These are phyloP conservation scores for Trapa incisa DNA, from an alignment of 345 rosid species.

Conservation along the genomic window DNA sequence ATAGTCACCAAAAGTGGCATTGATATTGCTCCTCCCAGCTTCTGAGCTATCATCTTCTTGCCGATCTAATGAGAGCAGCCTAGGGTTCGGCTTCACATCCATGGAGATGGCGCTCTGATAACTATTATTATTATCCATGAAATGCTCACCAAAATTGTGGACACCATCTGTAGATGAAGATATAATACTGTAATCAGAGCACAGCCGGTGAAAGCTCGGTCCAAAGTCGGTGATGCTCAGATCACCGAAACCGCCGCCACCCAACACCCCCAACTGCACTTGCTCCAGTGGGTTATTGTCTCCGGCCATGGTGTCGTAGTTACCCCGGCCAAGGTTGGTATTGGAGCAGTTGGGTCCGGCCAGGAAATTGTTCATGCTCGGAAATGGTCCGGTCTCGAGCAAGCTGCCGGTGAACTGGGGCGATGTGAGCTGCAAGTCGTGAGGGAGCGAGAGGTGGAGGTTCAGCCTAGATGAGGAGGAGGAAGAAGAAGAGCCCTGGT, in stretches of 20 bases:
- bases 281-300: slow-evolving; percentile 2
- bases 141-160: slow-evolving; percentile 14
- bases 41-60: slow-evolving; percentile 56
- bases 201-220: slow-evolving; percentile 23
- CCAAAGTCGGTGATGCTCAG: slow-evolving; percentile 11
- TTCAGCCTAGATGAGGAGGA: slow-evolving; percentile 10
- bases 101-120: slow-evolving; percentile 14
- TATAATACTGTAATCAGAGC: slow-evolving; percentile 29
- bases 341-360: slow-evolving; percentile 16
- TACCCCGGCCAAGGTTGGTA: slow-evolving; percentile 16
- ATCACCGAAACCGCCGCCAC: slow-evolving; percentile 7
- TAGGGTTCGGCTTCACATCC: slow-evolving; percentile 65
- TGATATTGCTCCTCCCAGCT: slow-evolving; percentile 20
- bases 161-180: background rate
- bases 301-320: slow-evolving; percentile 37
- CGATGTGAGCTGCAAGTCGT: slow-evolving; percentile 28
- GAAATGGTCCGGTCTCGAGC: slow-evolving; percentile 13
- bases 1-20: slow-evolving; percentile 18
- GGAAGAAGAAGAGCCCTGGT: slow-evolving; percentile 20
- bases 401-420: slow-evolving; percentile 30
- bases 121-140: slow-evolving; percentile 39
- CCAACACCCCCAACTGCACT: slow-evolving; percentile 10
- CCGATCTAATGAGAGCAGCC: slow-evolving; percentile 68
- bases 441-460: slow-evolving; percentile 48
- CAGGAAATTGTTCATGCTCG: background rate